phyloP scores from a whole-genome alignment of 164 flowering plant genomes.

The Hamamelis virginiana region DNA sequence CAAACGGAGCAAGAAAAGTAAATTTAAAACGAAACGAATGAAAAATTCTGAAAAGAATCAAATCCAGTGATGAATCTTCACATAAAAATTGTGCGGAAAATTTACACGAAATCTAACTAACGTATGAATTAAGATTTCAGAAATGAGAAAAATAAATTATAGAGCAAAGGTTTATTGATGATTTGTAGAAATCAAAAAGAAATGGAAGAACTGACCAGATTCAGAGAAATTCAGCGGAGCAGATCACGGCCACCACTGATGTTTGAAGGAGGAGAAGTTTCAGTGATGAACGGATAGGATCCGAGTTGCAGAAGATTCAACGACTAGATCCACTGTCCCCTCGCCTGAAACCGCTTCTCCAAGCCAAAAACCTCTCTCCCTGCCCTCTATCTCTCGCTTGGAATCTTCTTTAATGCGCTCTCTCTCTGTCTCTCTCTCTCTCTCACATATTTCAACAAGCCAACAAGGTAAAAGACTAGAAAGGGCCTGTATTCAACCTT shows the following conservation, averaged over 20 bases:
- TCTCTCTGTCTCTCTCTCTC: conserved; percentile 9
- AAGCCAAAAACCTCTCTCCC: not conserved
- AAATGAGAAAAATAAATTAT: not conserved
- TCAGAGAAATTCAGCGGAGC: not conserved
- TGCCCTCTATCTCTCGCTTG: not conserved
- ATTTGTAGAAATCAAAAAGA: not conserved
- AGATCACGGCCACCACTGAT: not conserved
- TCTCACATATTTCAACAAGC: not conserved
- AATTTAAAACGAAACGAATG: not conserved
- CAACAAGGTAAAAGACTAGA: too few relatives aligned
- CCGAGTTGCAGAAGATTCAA: conserved; percentile 1
- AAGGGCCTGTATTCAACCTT: too few relatives aligned
- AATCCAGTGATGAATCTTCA: not conserved
- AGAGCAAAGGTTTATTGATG: not conserved
- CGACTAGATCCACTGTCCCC: not conserved
- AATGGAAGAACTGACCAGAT: not conserved
- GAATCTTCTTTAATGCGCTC: not conserved
- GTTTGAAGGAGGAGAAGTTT: not conserved
- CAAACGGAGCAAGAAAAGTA: not conserved
- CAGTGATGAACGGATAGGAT: not conserved
- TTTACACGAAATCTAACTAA: too few relatives aligned
- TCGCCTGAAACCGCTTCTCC: not conserved
- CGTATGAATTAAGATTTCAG: too few relatives aligned
- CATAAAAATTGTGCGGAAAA: too few relatives aligned
- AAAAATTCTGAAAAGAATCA: not conserved